Percentiles rank a stretch among this genome's conserved stretches.
phyloP scores from a whole-genome alignment of 805 yeast species.

The Starmerella bacillaris region DNA sequence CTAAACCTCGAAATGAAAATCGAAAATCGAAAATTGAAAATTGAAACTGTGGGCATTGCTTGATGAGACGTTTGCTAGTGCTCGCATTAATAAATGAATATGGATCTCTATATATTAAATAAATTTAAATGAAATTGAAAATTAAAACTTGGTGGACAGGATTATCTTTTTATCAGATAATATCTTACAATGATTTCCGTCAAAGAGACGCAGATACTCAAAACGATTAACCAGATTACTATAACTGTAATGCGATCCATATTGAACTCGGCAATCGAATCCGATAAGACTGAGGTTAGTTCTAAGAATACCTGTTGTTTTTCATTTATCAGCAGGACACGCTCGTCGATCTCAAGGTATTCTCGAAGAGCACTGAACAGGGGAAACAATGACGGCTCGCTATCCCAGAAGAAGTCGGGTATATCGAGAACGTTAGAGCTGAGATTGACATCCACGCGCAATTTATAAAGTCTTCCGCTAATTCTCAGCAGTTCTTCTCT shows the following conservation, averaged over 20 bases:
- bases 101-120: too few relatives aligned
- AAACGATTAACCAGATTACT: conserved; percentile 62
- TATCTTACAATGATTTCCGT: conserved; percentile 17
- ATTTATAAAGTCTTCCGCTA: conserved; percentile 75
- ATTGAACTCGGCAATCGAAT: conserved; percentile 81
- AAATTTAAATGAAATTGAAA: too few relatives aligned
- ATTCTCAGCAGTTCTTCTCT: conserved; percentile 72
- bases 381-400: conserved; percentile 88
- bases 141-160: too few relatives aligned
- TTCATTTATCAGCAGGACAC: conserved; percentile 86
- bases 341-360: conserved; percentile 81
- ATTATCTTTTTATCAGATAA: background rate
- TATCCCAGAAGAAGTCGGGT: conserved; percentile 91
- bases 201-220: conserved; percentile 46
- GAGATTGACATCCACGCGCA: conserved; percentile 83
- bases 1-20: too few relatives aligned
- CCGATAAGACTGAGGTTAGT: conserved; percentile 80
- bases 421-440: conserved; percentile 83
- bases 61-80: too few relatives aligned
- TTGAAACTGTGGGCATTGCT: too few relatives aligned
- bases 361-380: conserved; percentile 76
- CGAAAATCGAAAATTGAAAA: too few relatives aligned
- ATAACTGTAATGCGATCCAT: conserved; percentile 84
- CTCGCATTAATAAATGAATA: too few relatives aligned
- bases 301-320: conserved; percentile 87